Evolutionary conservation across 306 rosid species (phyloP).

Genomic region (Vachellia collinsii): DNA sequence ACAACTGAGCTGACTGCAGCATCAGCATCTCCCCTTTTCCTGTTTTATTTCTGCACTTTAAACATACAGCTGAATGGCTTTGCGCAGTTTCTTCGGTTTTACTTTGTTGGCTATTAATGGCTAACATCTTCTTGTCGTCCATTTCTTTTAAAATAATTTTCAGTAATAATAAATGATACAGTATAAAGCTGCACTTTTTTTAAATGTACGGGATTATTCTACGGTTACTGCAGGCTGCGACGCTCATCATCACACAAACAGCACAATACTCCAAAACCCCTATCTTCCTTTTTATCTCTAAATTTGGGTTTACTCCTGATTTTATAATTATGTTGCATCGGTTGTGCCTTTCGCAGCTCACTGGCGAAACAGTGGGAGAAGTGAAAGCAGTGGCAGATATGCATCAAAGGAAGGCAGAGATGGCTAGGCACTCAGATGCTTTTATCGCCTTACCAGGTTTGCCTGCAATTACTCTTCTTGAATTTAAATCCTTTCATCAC

Average conservation of each 20-base stretch:
- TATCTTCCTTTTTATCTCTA: slow-evolving; percentile 26
- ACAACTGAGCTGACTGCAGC: background rate
- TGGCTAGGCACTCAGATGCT: slow-evolving; percentile 98
- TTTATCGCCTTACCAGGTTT: slow-evolving; percentile 99
- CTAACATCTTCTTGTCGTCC: slow-evolving; percentile 31
- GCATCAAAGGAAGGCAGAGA: slow-evolving; percentile 99
- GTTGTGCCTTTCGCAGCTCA: slow-evolving; percentile 65
- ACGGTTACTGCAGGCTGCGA: slow-evolving; percentile 46
- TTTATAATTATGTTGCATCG: slow-evolving; percentile 32
- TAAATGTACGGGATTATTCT: slow-evolving; percentile 32
- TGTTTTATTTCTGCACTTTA: background rate
- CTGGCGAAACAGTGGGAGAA: slow-evolving; percentile 98
- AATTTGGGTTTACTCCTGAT: slow-evolving; percentile 37
- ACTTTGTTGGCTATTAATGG: slow-evolving; percentile 46
- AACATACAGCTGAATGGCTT: background rate
- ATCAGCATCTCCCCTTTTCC: background rate
- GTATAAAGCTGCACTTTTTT: slow-evolving; percentile 38
- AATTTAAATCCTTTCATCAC: slow-evolving; percentile 21
- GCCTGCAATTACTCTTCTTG: slow-evolving; percentile 30
- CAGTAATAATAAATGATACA: slow-evolving; percentile 35
- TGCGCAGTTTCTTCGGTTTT: slow-evolving; percentile 16
- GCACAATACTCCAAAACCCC: slow-evolving; percentile 43
- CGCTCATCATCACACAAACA: slow-evolving; percentile 56
- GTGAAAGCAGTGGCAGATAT: slow-evolving; percentile 98
- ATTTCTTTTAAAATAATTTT: background rate